phyloP scores from a whole-genome alignment of 208 protist species.

The Acanthamoeba quina region DNA sequence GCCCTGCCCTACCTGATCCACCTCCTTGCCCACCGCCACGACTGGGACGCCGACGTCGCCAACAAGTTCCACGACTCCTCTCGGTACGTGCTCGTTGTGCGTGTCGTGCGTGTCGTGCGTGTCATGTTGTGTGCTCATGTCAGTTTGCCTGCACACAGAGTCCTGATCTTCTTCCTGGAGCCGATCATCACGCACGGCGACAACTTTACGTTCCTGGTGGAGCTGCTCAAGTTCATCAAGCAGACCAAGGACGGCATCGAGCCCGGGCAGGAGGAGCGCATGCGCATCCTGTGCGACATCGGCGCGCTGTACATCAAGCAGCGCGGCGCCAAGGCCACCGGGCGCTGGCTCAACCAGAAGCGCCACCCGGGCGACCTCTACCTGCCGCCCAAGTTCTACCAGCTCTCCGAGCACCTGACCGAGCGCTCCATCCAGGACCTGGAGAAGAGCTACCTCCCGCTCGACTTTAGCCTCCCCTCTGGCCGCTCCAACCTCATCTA shows the following conservation, averaged over 20 bases:
- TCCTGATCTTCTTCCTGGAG: conserved; percentile 68
- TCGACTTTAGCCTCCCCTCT: conserved; percentile 35
- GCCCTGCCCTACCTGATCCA: conserved; percentile 64
- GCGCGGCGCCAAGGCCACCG: conserved; percentile 48
- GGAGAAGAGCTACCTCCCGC: conserved; percentile 60
- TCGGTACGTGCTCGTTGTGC: not conserved
- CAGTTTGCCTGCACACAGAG: not conserved
- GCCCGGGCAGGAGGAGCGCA: conserved; percentile 23
- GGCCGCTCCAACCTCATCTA: conserved; percentile 60
- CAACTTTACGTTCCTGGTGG: conserved; percentile 56
- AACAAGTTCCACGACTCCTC: conserved; percentile 42
- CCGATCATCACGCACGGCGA: conserved; percentile 60
- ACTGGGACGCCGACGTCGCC: conserved; percentile 25
- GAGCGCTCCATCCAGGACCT: conserved; percentile 47
- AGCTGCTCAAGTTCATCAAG: conserved; percentile 69
- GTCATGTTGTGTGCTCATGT: not conserved
- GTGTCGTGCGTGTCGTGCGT: not conserved
- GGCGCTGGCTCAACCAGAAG: conserved; percentile 51
- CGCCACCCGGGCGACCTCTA: conserved; percentile 52
- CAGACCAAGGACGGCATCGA: conserved; percentile 51
- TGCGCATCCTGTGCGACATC: conserved; percentile 58
- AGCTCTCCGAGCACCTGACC: conserved; percentile 24
- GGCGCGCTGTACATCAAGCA: conserved; percentile 41
- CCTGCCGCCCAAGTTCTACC: conserved; percentile 57
- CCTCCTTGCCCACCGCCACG: conserved; percentile 20